A percentile compares a stretch with the other conserved stretches of the same genome.
Conservation (phyloP, 352 stramenopile genomes). For the Blastocystis sp. region DNA sequence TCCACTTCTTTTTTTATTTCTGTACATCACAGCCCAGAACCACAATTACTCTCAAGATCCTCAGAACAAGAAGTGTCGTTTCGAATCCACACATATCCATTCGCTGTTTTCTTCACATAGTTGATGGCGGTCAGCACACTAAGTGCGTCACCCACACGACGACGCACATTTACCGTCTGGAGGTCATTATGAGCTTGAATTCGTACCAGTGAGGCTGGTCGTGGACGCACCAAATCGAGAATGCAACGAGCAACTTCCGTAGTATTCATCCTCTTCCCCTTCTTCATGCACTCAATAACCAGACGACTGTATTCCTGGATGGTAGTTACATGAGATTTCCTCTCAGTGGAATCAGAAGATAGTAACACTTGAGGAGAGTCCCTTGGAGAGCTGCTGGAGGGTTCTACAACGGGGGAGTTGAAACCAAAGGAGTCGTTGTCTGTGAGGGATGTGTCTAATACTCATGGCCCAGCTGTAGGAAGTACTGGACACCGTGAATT, state of each 20-base stretch:
- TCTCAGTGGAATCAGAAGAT: not conserved
- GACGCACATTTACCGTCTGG: conserved; percentile 12
- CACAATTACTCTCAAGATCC: not conserved
- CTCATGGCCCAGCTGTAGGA: not conserved
- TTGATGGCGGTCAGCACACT: conserved; percentile 24
- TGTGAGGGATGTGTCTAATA: not conserved
- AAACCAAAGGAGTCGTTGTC: not conserved
- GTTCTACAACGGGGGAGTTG: not conserved
- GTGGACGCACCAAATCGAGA: not conserved
- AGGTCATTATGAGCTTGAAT: not conserved
- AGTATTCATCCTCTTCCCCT: conserved; percentile 11
- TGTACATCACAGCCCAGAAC: not conserved
- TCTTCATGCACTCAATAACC: conserved; percentile 41
- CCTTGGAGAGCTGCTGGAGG: too few species aligned
- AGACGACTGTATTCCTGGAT: conserved; percentile 39
- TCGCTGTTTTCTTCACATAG: not conserved
- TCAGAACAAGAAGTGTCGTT: not conserved
- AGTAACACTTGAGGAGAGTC: not conserved
- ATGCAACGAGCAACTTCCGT: conserved; percentile 18
- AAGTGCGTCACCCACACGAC: conserved; percentile 21
- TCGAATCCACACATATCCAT: not conserved
- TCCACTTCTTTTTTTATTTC: not conserved
- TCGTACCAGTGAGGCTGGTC: not conserved
- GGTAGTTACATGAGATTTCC: not conserved
- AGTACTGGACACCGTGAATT: not conserved